phyloP scores from a whole-genome alignment of 2,329 filamentous ascomycete species.

The Cryphonectria naterciae region DNA sequence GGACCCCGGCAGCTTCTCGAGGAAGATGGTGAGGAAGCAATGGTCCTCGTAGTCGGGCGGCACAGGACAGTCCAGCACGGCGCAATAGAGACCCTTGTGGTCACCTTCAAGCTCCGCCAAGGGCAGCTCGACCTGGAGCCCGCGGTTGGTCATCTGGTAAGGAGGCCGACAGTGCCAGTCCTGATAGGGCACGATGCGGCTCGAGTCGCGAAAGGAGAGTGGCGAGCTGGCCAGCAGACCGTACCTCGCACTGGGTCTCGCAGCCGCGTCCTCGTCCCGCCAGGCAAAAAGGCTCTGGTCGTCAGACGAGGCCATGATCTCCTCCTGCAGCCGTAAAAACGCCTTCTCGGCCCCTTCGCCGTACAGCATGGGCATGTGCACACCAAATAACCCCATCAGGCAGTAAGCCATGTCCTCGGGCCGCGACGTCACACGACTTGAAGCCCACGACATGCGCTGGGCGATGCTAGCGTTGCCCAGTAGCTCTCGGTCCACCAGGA shows the following conservation, averaged over 20 bases:
- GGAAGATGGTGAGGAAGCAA: constrained; percentile 38
- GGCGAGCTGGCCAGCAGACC: constrained; percentile 11
- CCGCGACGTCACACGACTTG: constrained; percentile 15
- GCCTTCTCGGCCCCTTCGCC: constrained; percentile 26
- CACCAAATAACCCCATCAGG: constrained; percentile 20
- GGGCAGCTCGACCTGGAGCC: constrained; percentile 35
- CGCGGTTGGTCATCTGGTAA: constrained; percentile 36
- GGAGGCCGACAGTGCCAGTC: constrained; percentile 38
- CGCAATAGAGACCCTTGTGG: constrained; percentile 33
- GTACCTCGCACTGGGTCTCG: background rate
- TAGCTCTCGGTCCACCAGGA: constrained; percentile 13
- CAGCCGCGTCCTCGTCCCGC: background rate
- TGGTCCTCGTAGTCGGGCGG: constrained; percentile 37
- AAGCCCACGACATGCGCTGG: constrained; percentile 29
- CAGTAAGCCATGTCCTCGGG: constrained; percentile 25
- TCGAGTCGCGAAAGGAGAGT: background rate
- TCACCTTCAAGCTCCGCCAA: constrained; percentile 29
- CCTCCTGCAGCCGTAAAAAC: constrained; percentile 22
- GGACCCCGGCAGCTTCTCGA: constrained; percentile 35
- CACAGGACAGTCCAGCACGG: constrained; percentile 39
- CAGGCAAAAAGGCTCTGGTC: constrained; percentile 15
- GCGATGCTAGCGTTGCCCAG: constrained; percentile 18
- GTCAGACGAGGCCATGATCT: constrained; percentile 19
- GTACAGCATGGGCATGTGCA: constrained; percentile 26
- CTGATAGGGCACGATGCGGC: constrained; percentile 23